Conservation (phyloP, 306 rosid species). For the Mimosa bimucronata region DNA sequence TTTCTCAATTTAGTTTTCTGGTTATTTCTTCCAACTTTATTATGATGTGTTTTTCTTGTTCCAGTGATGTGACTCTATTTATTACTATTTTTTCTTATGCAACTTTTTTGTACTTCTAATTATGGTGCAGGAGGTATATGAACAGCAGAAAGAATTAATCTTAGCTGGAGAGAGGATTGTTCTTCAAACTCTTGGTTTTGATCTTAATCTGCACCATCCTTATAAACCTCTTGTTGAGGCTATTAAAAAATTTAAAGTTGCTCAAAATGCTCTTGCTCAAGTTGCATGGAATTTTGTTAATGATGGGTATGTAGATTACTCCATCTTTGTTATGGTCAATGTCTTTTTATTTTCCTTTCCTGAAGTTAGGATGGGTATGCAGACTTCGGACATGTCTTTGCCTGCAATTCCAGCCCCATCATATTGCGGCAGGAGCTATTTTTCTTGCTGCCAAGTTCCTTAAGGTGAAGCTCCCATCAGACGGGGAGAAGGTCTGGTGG, state of each 20-base stretch:
- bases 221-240: conserved; percentile 99
- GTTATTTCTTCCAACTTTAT: conserved; percentile 15
- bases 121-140: conserved; percentile 87
- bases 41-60: background rate
- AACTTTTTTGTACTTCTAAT: conserved; percentile 21
- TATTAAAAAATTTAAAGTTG: conserved; percentile 95
- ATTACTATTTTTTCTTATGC: conserved; percentile 18
- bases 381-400: conserved; percentile 98
- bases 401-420: conserved; percentile 98
- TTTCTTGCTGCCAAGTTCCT: conserved; percentile 99
- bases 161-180: conserved; percentile 93
- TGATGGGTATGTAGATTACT: conserved; percentile 81
- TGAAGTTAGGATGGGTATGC: conserved; percentile 73
- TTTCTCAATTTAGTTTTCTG: conserved; percentile 9
- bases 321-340: conserved; percentile 52
- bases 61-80: background rate
- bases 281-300: conserved; percentile 99
- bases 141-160: conserved; percentile 88
- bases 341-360: conserved; percentile 53
- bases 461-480: conserved; percentile 95
- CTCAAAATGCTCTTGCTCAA: conserved; percentile 98
- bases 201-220: conserved; percentile 91
- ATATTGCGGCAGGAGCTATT: conserved; percentile 98
- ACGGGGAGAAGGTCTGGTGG: conserved; percentile 99
- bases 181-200: conserved; percentile 95